phyloP scores from a whole-genome alignment of 495 filamentous ascomycete species.

The Neurospora tetraspora region DNA sequence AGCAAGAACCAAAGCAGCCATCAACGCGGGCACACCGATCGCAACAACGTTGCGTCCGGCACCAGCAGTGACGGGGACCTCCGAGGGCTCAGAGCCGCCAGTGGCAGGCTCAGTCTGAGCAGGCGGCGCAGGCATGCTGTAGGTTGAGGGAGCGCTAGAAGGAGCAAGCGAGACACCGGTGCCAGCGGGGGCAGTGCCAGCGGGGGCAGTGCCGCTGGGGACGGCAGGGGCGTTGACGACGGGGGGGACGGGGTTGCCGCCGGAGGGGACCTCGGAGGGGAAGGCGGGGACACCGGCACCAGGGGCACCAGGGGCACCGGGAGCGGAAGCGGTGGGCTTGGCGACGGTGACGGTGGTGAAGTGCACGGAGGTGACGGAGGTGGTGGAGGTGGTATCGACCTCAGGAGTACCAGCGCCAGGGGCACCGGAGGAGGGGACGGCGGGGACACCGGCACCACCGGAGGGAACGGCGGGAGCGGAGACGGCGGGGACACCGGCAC shows the following conservation, averaged over 20 bases:
- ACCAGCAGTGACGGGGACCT: constrained; percentile 14
- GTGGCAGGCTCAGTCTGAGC: neutral
- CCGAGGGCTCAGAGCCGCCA: neutral
- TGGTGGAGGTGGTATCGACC: constrained; percentile 1
- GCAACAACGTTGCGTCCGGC: constrained; percentile 18
- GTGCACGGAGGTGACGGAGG: constrained; percentile 1
- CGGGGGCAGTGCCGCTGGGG: neutral
- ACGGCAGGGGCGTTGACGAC: constrained; percentile 16
- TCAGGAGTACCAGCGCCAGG: neutral
- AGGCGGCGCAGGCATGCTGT: constrained; percentile 4
- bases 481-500: neutral
- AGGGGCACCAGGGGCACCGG: neutral
- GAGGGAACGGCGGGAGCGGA: constrained; percentile 2
- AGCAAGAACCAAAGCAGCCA: constrained; percentile 15
- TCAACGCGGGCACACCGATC: constrained; percentile 12
- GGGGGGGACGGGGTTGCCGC: neutral
- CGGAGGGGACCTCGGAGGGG: constrained; percentile 16
- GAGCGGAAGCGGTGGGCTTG: constrained; percentile 6
- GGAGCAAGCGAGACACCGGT: neutral
- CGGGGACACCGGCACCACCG: neutral
- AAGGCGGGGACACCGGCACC: neutral
- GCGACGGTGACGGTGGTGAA: constrained; percentile 18
- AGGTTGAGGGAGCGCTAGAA: constrained; percentile 1
- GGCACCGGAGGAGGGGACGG: neutral
- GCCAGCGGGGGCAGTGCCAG: neutral